A percentile compares a stretch with the other conserved stretches of the same genome.
phyloP scores from a whole-genome alignment of 2,329 filamentous ascomycete genomes.

The Apiospora arundinis region DNA sequence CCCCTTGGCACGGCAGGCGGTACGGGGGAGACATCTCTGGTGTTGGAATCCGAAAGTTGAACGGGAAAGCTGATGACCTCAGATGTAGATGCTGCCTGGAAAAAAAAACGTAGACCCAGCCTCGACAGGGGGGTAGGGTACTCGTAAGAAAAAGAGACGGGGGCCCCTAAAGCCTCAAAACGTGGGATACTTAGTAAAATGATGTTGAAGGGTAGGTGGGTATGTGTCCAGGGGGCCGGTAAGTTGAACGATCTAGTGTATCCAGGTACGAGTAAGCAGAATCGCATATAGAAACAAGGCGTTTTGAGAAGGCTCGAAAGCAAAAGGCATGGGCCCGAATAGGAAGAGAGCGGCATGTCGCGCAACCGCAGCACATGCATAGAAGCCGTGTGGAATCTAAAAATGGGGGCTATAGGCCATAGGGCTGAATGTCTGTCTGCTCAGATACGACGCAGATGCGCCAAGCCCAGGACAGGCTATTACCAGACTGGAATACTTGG shows the following conservation, averaged over 20 bases:
- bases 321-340: neutral
- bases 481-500: neutral
- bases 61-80: constrained; percentile 7
- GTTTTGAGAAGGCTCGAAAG: neutral
- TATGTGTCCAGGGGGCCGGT: neutral
- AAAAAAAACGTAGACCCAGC: constrained; percentile 6
- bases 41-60: neutral
- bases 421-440: constrained; percentile 12
- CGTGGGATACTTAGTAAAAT: constrained; percentile 6
- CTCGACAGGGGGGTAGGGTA: neutral
- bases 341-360: neutral
- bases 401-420: neutral
- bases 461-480: neutral
- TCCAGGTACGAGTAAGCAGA: constrained; percentile 16
- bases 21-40: neutral
- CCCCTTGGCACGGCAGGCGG: constrained; percentile 7
- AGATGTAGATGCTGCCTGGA: neutral
- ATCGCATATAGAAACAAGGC: constrained; percentile 16
- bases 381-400: constrained; percentile 8
- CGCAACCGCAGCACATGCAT: constrained; percentile 14
- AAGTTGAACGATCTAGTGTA: neutral
- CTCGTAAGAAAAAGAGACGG: neutral
- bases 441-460: neutral
- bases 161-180: constrained; percentile 4
- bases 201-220: neutral